phyloP scores from a whole-genome alignment of 148 eudicot species.

The Vaccinium corymbosum region DNA sequence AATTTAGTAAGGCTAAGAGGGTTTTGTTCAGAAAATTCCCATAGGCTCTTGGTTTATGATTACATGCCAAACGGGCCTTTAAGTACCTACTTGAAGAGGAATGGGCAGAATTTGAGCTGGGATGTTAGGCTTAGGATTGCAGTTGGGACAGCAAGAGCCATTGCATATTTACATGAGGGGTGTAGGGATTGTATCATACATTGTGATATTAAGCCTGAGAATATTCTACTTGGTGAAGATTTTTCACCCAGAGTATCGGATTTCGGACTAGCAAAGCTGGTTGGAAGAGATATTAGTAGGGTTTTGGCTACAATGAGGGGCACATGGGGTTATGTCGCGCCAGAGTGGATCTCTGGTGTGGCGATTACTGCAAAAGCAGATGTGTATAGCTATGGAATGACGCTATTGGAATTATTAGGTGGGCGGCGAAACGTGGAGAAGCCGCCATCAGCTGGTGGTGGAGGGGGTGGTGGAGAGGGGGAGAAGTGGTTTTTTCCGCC shows the following conservation, averaged over 20 bases:
- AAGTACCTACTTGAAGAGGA: slow-evolving; percentile 47
- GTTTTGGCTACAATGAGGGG: slow-evolving; percentile 82
- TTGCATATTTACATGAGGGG: slow-evolving; percentile 76
- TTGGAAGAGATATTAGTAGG: slow-evolving; percentile 73
- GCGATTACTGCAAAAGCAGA: slow-evolving; percentile 76
- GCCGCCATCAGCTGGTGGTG: slow-evolving; percentile 35
- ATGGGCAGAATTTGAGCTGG: slow-evolving; percentile 57
- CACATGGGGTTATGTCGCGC: slow-evolving; percentile 85
- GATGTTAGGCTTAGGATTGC: slow-evolving; percentile 62
- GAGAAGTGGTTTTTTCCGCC: slow-evolving; percentile 82
- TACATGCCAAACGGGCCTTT: slow-evolving; percentile 80
- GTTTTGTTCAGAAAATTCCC: slow-evolving; percentile 61
- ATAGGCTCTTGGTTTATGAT: slow-evolving; percentile 69
- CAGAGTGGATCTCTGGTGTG: slow-evolving; percentile 85
- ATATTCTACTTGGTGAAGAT: slow-evolving; percentile 59
- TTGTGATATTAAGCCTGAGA: slow-evolving; percentile 84
- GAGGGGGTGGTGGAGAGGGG: slow-evolving; percentile 21
- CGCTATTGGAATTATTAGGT: slow-evolving; percentile 63
- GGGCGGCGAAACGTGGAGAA: slow-evolving; percentile 72
- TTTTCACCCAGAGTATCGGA: slow-evolving; percentile 67
- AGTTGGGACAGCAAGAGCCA: slow-evolving; percentile 69
- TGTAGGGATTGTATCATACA: slow-evolving; percentile 77
- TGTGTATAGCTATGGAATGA: slow-evolving; percentile 91
- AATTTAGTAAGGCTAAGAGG: slow-evolving; percentile 78
- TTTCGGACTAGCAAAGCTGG: slow-evolving; percentile 75